phyloP scores from a whole-genome alignment of 2,329 filamentous ascomycete genomes.

The Ascosphaera aggregata region DNA sequence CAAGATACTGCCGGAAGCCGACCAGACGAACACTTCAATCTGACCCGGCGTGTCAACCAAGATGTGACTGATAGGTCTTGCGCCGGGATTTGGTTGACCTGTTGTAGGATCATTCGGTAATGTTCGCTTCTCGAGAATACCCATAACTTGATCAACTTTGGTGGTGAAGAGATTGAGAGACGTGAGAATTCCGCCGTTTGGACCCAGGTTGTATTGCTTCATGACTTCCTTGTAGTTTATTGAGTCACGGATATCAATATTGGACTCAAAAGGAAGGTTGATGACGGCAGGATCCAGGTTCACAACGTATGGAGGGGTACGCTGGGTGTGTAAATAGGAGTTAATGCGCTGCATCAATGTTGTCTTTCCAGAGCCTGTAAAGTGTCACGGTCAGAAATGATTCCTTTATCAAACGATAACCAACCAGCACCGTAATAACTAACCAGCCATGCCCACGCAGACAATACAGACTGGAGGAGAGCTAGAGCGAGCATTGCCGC shows the following conservation, averaged over 20 bases:
- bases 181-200: slow-evolving; percentile 91
- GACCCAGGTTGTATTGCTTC: slow-evolving; percentile 95
- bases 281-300: slow-evolving; percentile 93
- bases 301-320: slow-evolving; percentile 73
- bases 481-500: background rate
- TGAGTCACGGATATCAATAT: slow-evolving; percentile 96
- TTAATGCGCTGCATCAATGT: slow-evolving; percentile 99
- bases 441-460: slow-evolving; percentile 91
- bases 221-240: slow-evolving; percentile 99
- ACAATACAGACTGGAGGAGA: slow-evolving; percentile 55
- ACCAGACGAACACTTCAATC: slow-evolving; percentile 98
- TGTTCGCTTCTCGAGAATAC: slow-evolving; percentile 71
- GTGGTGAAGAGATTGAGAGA: slow-evolving; percentile 92
- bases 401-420: background rate
- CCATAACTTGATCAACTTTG: slow-evolving; percentile 88
- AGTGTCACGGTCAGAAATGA: background rate
- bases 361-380: slow-evolving; percentile 76
- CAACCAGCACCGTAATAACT: slow-evolving; percentile 7
- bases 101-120: slow-evolving; percentile 33
- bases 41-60: slow-evolving; percentile 90
- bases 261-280: slow-evolving; percentile 81
- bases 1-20: slow-evolving; percentile 78
- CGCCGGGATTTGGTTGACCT: slow-evolving; percentile 19
- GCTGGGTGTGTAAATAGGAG: slow-evolving; percentile 62
- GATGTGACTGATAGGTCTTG: slow-evolving; percentile 52